Conservation (phyloP, 164 flowering plant species). For the Nelumbo lutea region DNA sequence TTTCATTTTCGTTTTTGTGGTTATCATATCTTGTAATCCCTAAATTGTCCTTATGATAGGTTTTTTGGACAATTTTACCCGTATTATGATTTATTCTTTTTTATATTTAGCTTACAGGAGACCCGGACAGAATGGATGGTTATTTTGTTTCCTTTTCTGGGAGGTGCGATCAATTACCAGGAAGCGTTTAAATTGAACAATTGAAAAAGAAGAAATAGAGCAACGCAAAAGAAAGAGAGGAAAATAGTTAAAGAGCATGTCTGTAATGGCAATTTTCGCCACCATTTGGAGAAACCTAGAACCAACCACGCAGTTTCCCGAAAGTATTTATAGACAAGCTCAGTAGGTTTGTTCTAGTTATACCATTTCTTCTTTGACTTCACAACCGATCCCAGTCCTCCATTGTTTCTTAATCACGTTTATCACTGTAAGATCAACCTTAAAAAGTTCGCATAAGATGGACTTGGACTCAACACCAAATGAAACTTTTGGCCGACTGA, state of each 20-base stretch:
- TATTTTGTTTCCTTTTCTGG: too few relatives aligned
- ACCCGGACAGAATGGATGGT: too few relatives aligned
- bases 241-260: conserved; percentile 57
- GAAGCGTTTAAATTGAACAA: too few relatives aligned
- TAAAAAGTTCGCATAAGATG: conserved; percentile 82
- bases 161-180: too few relatives aligned
- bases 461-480: conserved; percentile 98
- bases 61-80: too few relatives aligned
- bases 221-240: too few relatives aligned
- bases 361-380: conserved; percentile 74
- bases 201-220: too few relatives aligned
- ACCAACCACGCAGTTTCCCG: conserved; percentile 98
- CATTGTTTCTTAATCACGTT: conserved; percentile 84
- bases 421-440: conserved; percentile 90
- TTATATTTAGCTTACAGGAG: too few relatives aligned
- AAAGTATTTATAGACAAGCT: conserved; percentile 91
- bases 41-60: too few relatives aligned
- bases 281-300: conserved; percentile 97
- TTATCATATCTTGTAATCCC: too few relatives aligned
- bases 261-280: conserved; percentile 82
- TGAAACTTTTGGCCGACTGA: conserved; percentile 96
- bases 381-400: conserved; percentile 98
- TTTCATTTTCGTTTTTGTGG: too few relatives aligned
- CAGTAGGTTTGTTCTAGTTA: conserved; percentile 90
- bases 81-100: too few relatives aligned